phyloP scores from a whole-genome alignment of 306 rosid species.

The Pterocarpus santalinus region DNA sequence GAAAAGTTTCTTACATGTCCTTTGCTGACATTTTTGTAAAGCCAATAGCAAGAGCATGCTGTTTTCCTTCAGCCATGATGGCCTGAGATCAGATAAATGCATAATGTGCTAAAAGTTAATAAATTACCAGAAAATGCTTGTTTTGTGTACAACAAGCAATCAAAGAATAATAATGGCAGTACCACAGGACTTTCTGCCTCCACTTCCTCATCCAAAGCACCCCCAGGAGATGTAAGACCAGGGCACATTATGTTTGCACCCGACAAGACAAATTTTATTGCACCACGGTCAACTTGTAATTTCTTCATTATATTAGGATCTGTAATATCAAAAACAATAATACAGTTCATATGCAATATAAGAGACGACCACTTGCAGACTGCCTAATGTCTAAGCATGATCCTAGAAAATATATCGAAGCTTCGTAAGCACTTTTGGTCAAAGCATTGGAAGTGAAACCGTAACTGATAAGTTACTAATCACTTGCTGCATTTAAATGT shows the following conservation, averaged over 20 bases:
- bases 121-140: slow-evolving; percentile 29
- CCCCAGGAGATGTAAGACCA: slow-evolving; percentile 98
- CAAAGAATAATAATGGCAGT: slow-evolving; percentile 34
- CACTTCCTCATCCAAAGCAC: slow-evolving; percentile 85
- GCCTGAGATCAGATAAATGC: slow-evolving; percentile 72
- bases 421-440: slow-evolving; percentile 16
- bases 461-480: slow-evolving; percentile 15
- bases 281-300: slow-evolving; percentile 94
- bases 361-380: slow-evolving; percentile 10
- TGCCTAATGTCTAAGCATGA: slow-evolving; percentile 4
- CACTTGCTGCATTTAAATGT: slow-evolving; percentile 4
- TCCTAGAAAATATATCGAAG: neutral
- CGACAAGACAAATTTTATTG: slow-evolving; percentile 89
- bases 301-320: slow-evolving; percentile 96
- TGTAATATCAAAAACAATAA: slow-evolving; percentile 48
- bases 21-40: slow-evolving; percentile 98
- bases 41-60: slow-evolving; percentile 98
- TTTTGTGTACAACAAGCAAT: slow-evolving; percentile 21
- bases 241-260: slow-evolving; percentile 99
- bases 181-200: slow-evolving; percentile 96
- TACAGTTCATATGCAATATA: slow-evolving; percentile 9
- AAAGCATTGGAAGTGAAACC: slow-evolving; percentile 18
- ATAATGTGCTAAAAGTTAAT: slow-evolving; percentile 34
- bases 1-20: slow-evolving; percentile 76
- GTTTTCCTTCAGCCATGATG: slow-evolving; percentile 99